Evolutionary conservation across 495 filamentous ascomycete genomes (phyloP).

Genomic region (Penicillium turbatum): DNA sequence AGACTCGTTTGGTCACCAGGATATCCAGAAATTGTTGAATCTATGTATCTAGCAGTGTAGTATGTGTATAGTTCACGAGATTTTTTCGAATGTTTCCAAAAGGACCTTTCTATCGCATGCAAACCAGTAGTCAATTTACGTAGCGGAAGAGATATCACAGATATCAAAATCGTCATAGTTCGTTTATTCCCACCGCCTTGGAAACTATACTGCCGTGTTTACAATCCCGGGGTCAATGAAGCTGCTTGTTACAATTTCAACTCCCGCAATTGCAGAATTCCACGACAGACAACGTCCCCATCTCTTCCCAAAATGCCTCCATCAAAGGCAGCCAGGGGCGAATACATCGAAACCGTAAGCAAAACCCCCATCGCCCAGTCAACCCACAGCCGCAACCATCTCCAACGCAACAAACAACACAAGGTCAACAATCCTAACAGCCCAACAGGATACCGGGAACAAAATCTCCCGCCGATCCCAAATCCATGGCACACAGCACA

Average conservation of each 20-base stretch:
- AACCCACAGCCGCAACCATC: background rate
- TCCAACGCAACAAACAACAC: background rate
- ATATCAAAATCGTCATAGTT: background rate
- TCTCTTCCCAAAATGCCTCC: conserved; percentile 54
- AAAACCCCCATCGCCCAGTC: background rate
- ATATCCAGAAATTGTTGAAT: conserved; percentile 12
- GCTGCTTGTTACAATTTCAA: background rate
- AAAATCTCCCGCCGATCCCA: conserved; percentile 89
- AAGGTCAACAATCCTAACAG: conserved; percentile 1
- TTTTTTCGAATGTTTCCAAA: background rate
- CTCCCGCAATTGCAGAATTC: background rate
- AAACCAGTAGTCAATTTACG: background rate
- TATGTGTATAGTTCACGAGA: too few relatives aligned
- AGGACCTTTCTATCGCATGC: background rate
- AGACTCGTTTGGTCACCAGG: conserved; percentile 1
- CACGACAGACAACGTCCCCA: background rate
- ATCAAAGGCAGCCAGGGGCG: conserved; percentile 69
- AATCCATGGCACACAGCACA: conserved; percentile 92
- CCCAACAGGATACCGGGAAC: conserved; percentile 83
- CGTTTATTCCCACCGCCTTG: background rate
- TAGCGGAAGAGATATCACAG: background rate
- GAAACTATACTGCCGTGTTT: conserved; percentile 3
- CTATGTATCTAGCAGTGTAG: conserved; percentile 1
- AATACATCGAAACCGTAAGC: conserved; percentile 93
- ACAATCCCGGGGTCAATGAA: background rate